Conservation (phyloP, 139 green algal genomes). For the Dunaliella primolecta region DNA sequence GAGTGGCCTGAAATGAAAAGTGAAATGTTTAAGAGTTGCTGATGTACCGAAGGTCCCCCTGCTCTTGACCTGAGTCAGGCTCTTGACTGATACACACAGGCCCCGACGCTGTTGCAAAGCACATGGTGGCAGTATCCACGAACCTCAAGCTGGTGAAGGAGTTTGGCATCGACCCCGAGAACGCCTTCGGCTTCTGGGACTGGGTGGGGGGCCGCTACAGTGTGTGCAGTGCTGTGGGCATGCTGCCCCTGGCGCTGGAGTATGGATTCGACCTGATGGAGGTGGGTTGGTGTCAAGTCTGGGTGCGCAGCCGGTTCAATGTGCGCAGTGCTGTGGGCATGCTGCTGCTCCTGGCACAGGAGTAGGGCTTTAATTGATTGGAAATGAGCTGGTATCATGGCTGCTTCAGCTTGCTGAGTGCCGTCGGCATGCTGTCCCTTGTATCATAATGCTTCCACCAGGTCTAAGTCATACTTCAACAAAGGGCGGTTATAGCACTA, state of each 20-base stretch:
- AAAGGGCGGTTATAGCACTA: too few species aligned
- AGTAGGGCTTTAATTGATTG: constrained; percentile 93
- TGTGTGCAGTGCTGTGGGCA: constrained; percentile 93
- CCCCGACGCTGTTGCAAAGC: constrained; percentile 81
- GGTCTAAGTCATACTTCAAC: too few species aligned
- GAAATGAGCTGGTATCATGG: constrained; percentile 30
- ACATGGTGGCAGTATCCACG: constrained; percentile 99
- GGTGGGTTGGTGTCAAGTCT: constrained; percentile 44
- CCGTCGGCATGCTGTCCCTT: too few species aligned
- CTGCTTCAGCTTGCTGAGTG: constrained; percentile 93
- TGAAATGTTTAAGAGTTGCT: too few species aligned
- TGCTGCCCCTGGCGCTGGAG: constrained; percentile 92
- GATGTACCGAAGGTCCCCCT: too few species aligned
- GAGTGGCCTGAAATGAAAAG: too few species aligned
- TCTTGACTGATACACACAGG: too few species aligned
- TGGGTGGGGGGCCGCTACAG: constrained; percentile 96
- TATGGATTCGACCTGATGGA: constrained; percentile 91
- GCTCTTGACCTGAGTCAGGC: too few species aligned
- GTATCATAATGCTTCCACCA: too few species aligned
- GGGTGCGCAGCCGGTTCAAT: constrained; percentile 94
- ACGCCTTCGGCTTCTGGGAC: constrained; percentile 98
- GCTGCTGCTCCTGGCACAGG: constrained; percentile 91
- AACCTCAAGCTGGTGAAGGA: constrained; percentile 97
- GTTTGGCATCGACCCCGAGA: constrained; percentile 97
- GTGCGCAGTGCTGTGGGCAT: constrained; percentile 94